phyloP scores from a whole-genome alignment of 1,284 basidiomycete genomes.

The Phenoliferia sp. region DNA sequence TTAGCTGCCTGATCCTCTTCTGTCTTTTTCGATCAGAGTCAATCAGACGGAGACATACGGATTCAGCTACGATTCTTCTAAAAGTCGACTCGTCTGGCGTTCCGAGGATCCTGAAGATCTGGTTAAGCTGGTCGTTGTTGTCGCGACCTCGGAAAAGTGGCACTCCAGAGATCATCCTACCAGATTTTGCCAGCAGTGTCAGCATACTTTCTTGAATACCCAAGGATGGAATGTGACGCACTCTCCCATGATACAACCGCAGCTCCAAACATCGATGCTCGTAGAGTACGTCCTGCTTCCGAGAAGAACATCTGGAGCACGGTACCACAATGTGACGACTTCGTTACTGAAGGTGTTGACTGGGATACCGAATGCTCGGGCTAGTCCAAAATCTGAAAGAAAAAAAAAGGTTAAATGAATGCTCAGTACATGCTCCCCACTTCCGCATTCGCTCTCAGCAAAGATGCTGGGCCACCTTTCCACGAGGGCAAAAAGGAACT shows the following conservation, averaged over 20 bases:
- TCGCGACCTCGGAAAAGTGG: slow-evolving; percentile 96
- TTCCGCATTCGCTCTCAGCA: too few relatives aligned
- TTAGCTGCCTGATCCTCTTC: too few relatives aligned
- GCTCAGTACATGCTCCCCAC: too few relatives aligned
- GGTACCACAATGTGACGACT: slow-evolving; percentile 98
- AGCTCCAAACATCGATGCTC: slow-evolving; percentile 98
- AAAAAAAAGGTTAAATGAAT: too few relatives aligned
- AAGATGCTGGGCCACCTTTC: too few relatives aligned
- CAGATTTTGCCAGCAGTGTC: slow-evolving; percentile 33
- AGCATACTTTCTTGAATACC: slow-evolving; percentile 1
- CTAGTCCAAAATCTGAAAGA: slow-evolving; percentile 70
- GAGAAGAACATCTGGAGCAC: slow-evolving; percentile 94
- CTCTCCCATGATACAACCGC: slow-evolving; percentile 98
- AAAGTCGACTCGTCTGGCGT: slow-evolving; percentile 88
- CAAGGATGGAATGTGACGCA: slow-evolving; percentile 46
- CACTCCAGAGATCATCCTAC: slow-evolving; percentile 76
- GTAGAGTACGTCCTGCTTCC: slow-evolving; percentile 97
- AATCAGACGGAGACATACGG: slow-evolving; percentile 59
- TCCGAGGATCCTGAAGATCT: slow-evolving; percentile 96
- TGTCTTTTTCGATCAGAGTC: too few relatives aligned
- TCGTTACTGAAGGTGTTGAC: slow-evolving; percentile 96
- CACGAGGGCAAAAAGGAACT: too few relatives aligned
- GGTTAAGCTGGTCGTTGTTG: slow-evolving; percentile 94
- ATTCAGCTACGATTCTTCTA: slow-evolving; percentile 84
- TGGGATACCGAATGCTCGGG: slow-evolving; percentile 79